Evolutionary conservation across 495 filamentous ascomycete species (phyloP), one percentile per base, ranked within the genome.

Genomic region (Amphirosellinia nigrospora): DNA sequence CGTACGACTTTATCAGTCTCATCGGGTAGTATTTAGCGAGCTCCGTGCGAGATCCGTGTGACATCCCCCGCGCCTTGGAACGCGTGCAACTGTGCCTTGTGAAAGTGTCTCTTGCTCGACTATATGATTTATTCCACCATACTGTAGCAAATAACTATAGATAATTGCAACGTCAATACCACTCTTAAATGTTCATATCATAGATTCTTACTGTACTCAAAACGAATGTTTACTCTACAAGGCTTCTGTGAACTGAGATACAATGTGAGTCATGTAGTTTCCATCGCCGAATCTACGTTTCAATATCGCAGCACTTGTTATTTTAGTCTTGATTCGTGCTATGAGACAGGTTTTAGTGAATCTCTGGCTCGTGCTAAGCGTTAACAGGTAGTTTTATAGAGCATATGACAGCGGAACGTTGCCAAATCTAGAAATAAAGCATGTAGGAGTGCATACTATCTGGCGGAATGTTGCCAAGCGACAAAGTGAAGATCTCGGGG

Each of bases 281-380:
- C 26, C 8, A 23, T 39, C 32, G 16, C 48, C 83, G 36, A 80
- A 76, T 73, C 87, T 86, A 66, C 86, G 82, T 72, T 89, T 87
- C 68, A 89, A 76, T 60, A 88, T 85, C 3, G 82, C 82, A 11
- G 87, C 74, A 69, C 87, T 87, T 45, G 83, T 86, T 60, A 89
- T 84, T 8, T 80, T 46, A 1, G 86, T 76, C 39, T 76, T 77
- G 4, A 74, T 72, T 9, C 77, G 77, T 56, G 53, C 30, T 46
- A 21, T 19, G n/a, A 46, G 43, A 46, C n/a, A 46, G 5, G 8
- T n/a, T 15, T 46, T 46, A 46, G 34, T 36, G n/a, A n/a, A n/a
- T n/a, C n/a, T n/a, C n/a, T n/a, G n/a, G n/a, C n/a, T n/a, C n/a
- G n/a, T n/a, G n/a, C n/a, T n/a, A n/a, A n/a, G n/a, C n/a, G n/a